Base-by-base conservation (phyloP, 139 green algal genomes). In the Coelastrella sp. region DNA sequence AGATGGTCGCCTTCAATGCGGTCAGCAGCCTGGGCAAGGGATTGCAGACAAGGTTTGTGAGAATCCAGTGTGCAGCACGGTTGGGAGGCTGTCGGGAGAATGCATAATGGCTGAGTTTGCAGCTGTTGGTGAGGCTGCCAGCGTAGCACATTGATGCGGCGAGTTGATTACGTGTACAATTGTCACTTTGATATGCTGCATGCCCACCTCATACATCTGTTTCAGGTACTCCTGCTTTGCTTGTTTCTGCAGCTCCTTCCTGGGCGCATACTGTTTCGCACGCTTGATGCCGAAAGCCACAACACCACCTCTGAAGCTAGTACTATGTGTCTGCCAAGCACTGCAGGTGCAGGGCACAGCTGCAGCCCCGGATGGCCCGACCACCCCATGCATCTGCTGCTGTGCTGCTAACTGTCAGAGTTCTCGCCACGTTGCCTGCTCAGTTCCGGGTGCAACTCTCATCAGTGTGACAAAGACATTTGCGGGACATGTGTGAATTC, bases 221-320 rank as follows among this genome's bases (percentile, higher is more conserved):
- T 73, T 88, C n/a, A 88, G 0, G 22, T 91, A 89, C 73, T 92
- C 88, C n/a, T 68, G 80, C 22, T 83, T 77, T 16, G 85, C 59
- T 57, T 22, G 47, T 58, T 89, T 79, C 73, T 89, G 73, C 73
- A 89, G 17, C 6, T 89, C 78, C 61, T 80, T 85, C 10, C 81
- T 64, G 61, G 58, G 19, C 6, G 71, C 47, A 22, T 73, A 75
- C 85, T 90, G 85, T 5, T 68, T 66, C 7, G 59, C 22, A 5
- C 85, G 85, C 32, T 74, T 83, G 14, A 90, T 14, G 7, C 16
- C 81, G 20, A 17, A 76, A 10, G 68, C 17, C 17, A 76, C 14
- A 6, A 76, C 68, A 23, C 5, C 17, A 76, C 54, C 5, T 17
- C 68, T 76, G 22, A 2, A 6, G 5, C 68, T 22, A 22, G 8